A percentile compares a stretch with the other conserved stretches of the same genome.
phyloP scores from a whole-genome alignment of 352 stramenopile genomes.

The Globisporangium barbulae region DNA sequence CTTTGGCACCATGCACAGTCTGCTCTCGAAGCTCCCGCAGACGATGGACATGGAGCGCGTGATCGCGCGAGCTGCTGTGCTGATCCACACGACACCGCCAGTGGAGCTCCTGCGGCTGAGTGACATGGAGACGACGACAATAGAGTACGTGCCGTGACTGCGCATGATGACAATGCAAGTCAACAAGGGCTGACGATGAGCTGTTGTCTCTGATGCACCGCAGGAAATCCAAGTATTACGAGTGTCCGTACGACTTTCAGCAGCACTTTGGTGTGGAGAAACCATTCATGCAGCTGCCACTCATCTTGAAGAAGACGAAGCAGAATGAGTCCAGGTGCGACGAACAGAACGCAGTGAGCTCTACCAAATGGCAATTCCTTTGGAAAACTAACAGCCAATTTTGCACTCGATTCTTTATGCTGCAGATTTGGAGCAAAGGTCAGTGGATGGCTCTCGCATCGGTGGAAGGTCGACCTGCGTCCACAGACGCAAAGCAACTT shows the following conservation, averaged over 20 bases:
- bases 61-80: conserved; percentile 40
- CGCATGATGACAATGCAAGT: no score
- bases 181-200: neutral
- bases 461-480: neutral
- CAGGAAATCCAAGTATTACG: conserved; percentile 88
- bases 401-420: neutral
- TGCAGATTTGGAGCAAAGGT: conserved; percentile 8
- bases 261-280: conserved; percentile 11
- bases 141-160: conserved; percentile 20
- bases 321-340: conserved; percentile 4
- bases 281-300: conserved; percentile 1
- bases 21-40: conserved; percentile 71
- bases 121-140: conserved; percentile 13
- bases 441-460: neutral
- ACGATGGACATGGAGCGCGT: conserved; percentile 71
- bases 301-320: neutral
- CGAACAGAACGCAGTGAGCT: conserved; percentile 90
- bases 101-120: conserved; percentile 27
- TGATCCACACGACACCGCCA: conserved; percentile 62
- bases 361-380: conserved; percentile 45
- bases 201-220: conserved; percentile 89
- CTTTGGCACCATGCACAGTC: conserved; percentile 72
- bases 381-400: neutral
- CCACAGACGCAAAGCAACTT: neutral
- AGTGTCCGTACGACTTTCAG: conserved; percentile 14